Base-by-base conservation (phyloP, 2,329 filamentous ascomycete species). In the Pseudovirgaria hyperparasitica region DNA sequence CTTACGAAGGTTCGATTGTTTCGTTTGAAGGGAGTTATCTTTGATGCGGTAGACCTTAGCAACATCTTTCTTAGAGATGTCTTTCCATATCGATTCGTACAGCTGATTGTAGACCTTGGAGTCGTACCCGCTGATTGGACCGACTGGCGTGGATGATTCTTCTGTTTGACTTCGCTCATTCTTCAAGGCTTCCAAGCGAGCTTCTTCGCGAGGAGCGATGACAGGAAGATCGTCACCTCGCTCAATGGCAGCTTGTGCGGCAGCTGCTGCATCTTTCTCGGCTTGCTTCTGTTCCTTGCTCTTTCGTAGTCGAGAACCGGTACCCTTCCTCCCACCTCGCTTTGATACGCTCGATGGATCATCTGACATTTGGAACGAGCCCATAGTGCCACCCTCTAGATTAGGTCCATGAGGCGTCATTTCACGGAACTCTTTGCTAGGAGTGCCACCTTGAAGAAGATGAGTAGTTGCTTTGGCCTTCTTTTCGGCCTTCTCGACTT, bases 51-150 rank as follows among this genome's bases (percentile, higher is more conserved):
- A 85, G 0, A 92, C 82, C 60, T 94, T 96, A 45, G 80, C 82
- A 34, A 94, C 80, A 51, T 93, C 85, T 51, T 93, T 93, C 34
- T 84, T 76, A 3, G 87, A 82, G 43, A 98, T 74, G 46, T 98
- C 90, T 38, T 87, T 80, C 77, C 84, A 92, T 39, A 96, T 96
- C 53, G 94, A 85, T 45, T 93, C 86, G 53, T 94, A 94, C 31
- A 98, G 87, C 53, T 92, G 86, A 46, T 92, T 85, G 60, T 92
- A 98, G 11, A 82, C 85, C 51, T 93, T 92, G 26, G 85, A 90
- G 39, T 82, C 76, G 55, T 82, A 90, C 33, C 72, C 67, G 33
- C 48, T 51, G 13, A 50, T 27, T n/a, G n/a, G n/a, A n/a, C n/a
- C n/a, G 14, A 50, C 48, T 3, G 42, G 45, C 0, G 63, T 45